Percentiles rank a stretch among this genome's conserved stretches.
Evolutionary conservation across 345 rosid genomes (phyloP).

Genomic region (Euclidium syriacum): DNA sequence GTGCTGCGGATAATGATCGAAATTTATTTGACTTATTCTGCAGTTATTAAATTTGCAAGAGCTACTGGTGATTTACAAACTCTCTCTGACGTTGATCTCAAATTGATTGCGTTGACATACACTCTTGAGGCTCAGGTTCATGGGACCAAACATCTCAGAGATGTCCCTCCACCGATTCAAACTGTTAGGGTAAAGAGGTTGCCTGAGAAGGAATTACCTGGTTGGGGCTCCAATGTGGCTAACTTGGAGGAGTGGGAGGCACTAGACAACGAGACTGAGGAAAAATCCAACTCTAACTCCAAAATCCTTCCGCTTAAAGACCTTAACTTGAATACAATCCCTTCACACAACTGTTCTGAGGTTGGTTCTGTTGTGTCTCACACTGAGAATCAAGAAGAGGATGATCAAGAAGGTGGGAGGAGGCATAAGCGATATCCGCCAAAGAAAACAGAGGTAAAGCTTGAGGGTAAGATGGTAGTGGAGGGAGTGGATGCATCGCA

Average conservation of each 20-base stretch:
- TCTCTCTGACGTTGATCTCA: slow-evolving; percentile 83
- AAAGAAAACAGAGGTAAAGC: slow-evolving; percentile 52
- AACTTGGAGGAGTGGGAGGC: slow-evolving; percentile 96
- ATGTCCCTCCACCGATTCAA: slow-evolving; percentile 75
- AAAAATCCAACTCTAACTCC: slow-evolving; percentile 38
- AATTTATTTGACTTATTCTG: background rate
- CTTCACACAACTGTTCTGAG: slow-evolving; percentile 37
- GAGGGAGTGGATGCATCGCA: slow-evolving; percentile 89
- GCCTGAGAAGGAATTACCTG: slow-evolving; percentile 85
- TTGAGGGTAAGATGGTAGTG: slow-evolving; percentile 86
- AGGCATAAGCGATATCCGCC: slow-evolving; percentile 42
- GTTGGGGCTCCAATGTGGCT: slow-evolving; percentile 93
- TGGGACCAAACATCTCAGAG: slow-evolving; percentile 67
- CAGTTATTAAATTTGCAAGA: slow-evolving; percentile 77
- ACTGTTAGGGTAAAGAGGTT: slow-evolving; percentile 69
- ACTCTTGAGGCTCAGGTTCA: slow-evolving; percentile 79
- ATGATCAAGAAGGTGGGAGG: slow-evolving; percentile 37
- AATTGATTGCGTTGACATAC: slow-evolving; percentile 75
- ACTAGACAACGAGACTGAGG: slow-evolving; percentile 49
- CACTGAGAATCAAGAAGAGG: slow-evolving; percentile 45
- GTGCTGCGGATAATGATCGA: background rate
- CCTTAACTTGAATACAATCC: slow-evolving; percentile 49
- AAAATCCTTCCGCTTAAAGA: slow-evolving; percentile 81
- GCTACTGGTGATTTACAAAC: slow-evolving; percentile 92
- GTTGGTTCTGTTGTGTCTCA: slow-evolving; percentile 39